Evolutionary conservation across 2,329 filamentous ascomycete species (phyloP), one percentile per base, ranked within the genome.

Genomic region (Aspergillus sp.): DNA sequence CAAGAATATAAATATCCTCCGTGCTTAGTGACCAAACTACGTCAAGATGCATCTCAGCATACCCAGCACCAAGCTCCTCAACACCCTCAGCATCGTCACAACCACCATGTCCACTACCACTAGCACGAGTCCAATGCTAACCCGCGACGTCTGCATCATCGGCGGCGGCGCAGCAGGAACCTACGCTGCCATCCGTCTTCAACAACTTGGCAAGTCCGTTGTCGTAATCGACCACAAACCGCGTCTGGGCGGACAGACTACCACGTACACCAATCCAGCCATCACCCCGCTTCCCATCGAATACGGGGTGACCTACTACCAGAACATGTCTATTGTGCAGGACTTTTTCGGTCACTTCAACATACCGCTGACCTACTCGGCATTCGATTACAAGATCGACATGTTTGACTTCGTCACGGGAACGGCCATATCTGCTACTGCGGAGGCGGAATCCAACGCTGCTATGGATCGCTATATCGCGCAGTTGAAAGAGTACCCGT

Each of bases 151-250:
- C 12, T 62, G 58, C 13, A 68, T 74, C 28, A 67, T 76, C 50
- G 73, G 72, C 56, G 71, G 71, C 53, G 72, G 71, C 25, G 64
- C 68, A 5, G 63, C 68, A 6, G 74, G 69, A 30, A 73, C 70
- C 23, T 74, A 72, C 53, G 68, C 70, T 5, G 71, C 72, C 15
- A 62, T 73, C 23, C 63, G 63, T 9, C 64, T 75, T 9, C 65
- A 64, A 25, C 67, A 71, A 39, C 55, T 65, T 36, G 64, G 67
- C 36, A 65, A 70, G 19, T 69, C 60, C 13, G 63, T 74, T 15
- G 66, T 64, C 3, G 56, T 74, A 2, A 57, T 75, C 17, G 72
- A 74, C 53, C 63, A 62, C 21, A 58, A 67, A 17, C 54, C 59
- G 17, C 41, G 57, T 9, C 64, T 76, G 2, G 72, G 73, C 7